Evolutionary conservation across 1,284 basidiomycete species (phyloP), one percentile per base, ranked within the genome.

Genomic region (Cerrena zonata): DNA sequence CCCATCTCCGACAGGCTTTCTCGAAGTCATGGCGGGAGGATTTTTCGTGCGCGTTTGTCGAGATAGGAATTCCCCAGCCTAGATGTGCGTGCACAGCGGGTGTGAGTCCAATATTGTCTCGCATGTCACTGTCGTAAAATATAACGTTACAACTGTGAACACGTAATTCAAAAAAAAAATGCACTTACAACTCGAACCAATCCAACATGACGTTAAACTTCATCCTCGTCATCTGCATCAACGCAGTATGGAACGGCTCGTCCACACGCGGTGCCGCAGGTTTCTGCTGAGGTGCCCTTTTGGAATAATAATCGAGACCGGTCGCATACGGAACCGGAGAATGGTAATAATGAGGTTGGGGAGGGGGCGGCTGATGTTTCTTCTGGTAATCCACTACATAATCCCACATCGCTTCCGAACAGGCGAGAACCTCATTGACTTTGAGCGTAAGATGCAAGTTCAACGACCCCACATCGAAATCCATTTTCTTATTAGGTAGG

Each of bases 381-480:
- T 58, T 52, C 61, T 82, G 78, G 55, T 73, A 77, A 26, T 75
- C 73, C 19, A 69, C 57, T 3, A 86, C 75, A 77, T 80, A 86
- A 49, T 83, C 82, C 85, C 85, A 88, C 84, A 87, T 87, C 26
- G 79, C 71, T 65, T 87, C 85, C 0, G 79, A 72, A 57, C 84
- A 86, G 12, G 73, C 82, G 5, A 84, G 56, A 18, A 86, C 72
- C 59, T 85, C 84, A 48, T 75, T 71, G 3, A 76, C 75, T 13
- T 80, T 72, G 53, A 79, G 54, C 18, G 74, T 68, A 22, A 88
- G 69, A 62, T 84, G 82, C 51, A 85, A 63, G 58, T 82, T 81
- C 49, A 85, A 63, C 5, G 74, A 72, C 50, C 73, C 70, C 48
- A 79, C 54, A 64, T 86, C 83, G 25, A 84, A 68, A 42, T 75